Evolutionary conservation across 257 asterid genomes (phyloP).

Genomic region (Solanum peruvianum): DNA sequence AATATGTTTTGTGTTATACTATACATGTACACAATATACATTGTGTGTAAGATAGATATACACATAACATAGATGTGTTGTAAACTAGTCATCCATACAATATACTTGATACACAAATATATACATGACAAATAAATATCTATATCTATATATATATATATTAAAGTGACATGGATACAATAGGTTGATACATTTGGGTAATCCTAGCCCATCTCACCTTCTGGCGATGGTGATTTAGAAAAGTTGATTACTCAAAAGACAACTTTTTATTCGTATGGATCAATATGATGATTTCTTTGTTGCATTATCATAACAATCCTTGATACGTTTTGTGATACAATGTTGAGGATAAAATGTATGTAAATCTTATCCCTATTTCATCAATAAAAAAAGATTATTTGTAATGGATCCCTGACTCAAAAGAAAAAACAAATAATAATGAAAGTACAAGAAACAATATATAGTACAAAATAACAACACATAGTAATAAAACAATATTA

Average conservation of each 20-base stretch:
- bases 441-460: background rate
- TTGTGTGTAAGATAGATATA: background rate
- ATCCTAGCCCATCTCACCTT: background rate
- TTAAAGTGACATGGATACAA: background rate
- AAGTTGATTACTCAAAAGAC: background rate
- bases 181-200: background rate
- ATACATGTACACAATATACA: background rate
- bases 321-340: too few species aligned
- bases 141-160: too few species aligned
- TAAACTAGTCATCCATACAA: background rate
- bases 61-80: background rate
- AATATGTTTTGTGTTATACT: too few species aligned
- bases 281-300: background rate
- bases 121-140: background rate
- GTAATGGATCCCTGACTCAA: accelerated
- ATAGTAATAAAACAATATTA: too few species aligned
- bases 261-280: background rate
- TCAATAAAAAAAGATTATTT: too few species aligned
- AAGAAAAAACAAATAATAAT: background rate
- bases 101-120: background rate
- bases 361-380: too few species aligned
- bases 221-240: background rate
- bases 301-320: background rate
- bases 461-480: background rate
- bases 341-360: too few species aligned